Base-by-base conservation (phyloP, 352 stramenopile genomes). In the Pythium coloratum region DNA sequence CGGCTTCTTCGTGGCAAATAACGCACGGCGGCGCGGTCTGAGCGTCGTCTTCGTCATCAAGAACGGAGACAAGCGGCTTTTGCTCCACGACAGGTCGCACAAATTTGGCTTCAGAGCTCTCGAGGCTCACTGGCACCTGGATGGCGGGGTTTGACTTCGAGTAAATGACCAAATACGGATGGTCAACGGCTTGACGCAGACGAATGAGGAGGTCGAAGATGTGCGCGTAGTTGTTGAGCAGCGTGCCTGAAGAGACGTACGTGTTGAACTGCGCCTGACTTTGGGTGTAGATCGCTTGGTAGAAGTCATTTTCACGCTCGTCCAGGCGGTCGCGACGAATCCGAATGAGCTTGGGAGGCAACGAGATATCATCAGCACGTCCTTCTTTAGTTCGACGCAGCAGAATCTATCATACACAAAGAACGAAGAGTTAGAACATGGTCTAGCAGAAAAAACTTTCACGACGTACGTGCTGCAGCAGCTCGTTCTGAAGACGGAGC, bases 161-260 rank as follows among this genome's bases (percentile, higher is more conserved):
- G 54, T 92, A 96, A 56, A 92, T 96, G 13, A 95, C 98, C 13
- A 99, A 82, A 75, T 99, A 99, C 12, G 98, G 98, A 72, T 99
- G 98, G 73, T 99, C 97, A 3, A 99, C 95, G 13, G 95, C 94
- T 79, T 99, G 97, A 3, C 98, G 91, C 67, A 99, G 91, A 3
- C 97, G 92, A 44, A 99, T 99, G 2, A 99, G 80, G 18, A 99
- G 86, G 67, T 97, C 97, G 79, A 99, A 98, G 67, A 99, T 94
- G 88, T 99, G 96, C 12, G 97, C 97, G 72, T 99, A 99, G 75
- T 99, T 99, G 87, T 99, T 99, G n/a, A 99, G 77, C 24, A 99
- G 73, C 57, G 97, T 99, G 14, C 97, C 97, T 18, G 86, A 91
- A 38, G 94, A 90, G 26, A 99, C 95, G 72, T 99, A 99, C 10